Percentiles rank a stretch among this genome's conserved stretches.
These are phyloP conservation scores for Teunomyces stri DNA, from an alignment of 805 yeast genomes.

Conservation along the genomic window DNA sequence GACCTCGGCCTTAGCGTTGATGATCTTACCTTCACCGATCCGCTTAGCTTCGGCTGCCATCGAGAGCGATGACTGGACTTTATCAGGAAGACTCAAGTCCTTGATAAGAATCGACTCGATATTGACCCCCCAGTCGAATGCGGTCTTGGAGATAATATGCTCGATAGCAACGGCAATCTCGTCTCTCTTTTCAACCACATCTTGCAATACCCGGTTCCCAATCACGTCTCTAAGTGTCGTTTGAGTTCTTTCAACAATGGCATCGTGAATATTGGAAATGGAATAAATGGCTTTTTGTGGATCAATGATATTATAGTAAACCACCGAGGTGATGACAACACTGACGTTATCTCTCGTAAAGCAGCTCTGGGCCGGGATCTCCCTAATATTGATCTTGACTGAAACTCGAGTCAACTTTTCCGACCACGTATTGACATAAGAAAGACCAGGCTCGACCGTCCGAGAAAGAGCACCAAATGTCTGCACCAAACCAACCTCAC, in stretches of 20 bases:
- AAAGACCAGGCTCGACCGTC: constrained; percentile 67
- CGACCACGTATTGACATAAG: constrained; percentile 62
- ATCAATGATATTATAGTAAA: constrained; percentile 63
- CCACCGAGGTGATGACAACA: constrained; percentile 60
- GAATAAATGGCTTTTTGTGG: constrained; percentile 66
- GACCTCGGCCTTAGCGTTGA: constrained; percentile 72
- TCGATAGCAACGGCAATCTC: constrained; percentile 67
- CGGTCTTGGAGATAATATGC: constrained; percentile 58
- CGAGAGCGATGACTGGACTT: constrained; percentile 59
- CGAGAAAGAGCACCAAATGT: constrained; percentile 63
- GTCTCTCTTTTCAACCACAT: constrained; percentile 69
- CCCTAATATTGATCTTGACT: constrained; percentile 57
- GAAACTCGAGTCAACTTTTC: constrained; percentile 52
- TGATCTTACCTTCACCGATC: constrained; percentile 74
- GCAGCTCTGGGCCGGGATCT: constrained; percentile 65
- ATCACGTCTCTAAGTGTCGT: constrained; percentile 71
- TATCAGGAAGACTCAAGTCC: constrained; percentile 55
- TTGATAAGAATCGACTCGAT: constrained; percentile 68
- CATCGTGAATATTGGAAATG: constrained; percentile 50
- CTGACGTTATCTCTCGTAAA: constrained; percentile 70
- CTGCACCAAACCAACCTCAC: constrained; percentile 66
- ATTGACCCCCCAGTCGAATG: constrained; percentile 67
- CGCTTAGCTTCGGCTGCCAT: constrained; percentile 76
- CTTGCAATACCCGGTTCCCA: constrained; percentile 65
- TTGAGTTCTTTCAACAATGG: constrained; percentile 66